Base-by-base conservation (phyloP, 441 rosid genomes). In the Codiaeum variegatum region DNA sequence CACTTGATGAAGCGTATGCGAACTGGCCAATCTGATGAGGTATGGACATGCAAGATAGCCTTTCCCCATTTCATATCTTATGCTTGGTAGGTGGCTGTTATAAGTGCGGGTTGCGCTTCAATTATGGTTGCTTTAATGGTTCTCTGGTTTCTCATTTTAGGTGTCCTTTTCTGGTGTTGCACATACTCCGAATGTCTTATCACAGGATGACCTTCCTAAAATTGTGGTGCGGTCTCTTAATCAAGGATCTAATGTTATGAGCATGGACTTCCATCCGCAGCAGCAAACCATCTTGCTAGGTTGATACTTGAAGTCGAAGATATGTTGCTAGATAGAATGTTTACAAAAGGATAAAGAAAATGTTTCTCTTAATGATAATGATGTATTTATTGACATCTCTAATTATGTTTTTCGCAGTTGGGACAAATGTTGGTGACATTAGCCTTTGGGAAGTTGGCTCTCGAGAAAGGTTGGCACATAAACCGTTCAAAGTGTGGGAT, bases 181-280 rank as follows among this genome's bases (percentile, higher is more conserved):
- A 80, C 88, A 81, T 79, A 75, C 87, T 19, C 86, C 88, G 69
- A 80, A 83, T 75, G 38, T 80, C 26, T 87, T 79, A 80, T 86
- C 91, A 56, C 84, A 83, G 4, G 91, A 90, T 73, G 96, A 92
- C 78, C 87, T 92, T 73, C 97, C 92, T 59, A 90, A 85, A 85
- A 83, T 75, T 70, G 89, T 86, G 44, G 69, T 81, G 26, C 68
- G 73, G 76, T 75, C 72, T 70, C 74, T 92, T 71, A 87, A 70
- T 75, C 92, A 92, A 83, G 88, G 92, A 60, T 88, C 97, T 69
- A 76, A 87, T 64, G 84, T 90, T 40, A 92, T 78, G 85, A 90
- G 91, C 85, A 88, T 92, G 96, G 96, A 90, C 77, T 92, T 90
- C 76, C 94, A 92, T 84, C 97, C 96, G 1, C 76, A 85, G 71